Evolutionary conservation across 75 land plant species (phyloP), one percentile per base, ranked within the genome.

Genomic region (Sequoia sempervirens): DNA sequence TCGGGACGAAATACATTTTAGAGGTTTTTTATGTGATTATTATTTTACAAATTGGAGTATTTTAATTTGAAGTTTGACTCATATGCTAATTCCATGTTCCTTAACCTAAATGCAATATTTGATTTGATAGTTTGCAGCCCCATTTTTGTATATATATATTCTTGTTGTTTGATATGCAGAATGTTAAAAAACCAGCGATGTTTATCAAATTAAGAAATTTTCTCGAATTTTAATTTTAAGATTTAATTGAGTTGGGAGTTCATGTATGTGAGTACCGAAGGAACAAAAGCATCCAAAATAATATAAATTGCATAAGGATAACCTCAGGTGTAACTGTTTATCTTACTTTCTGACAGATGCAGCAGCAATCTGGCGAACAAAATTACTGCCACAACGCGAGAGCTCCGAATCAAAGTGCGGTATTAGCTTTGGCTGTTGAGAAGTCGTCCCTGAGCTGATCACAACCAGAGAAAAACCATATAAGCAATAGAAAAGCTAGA

Each of bases 381-480:
- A 34, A 34, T 17, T 20, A n/a, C 85, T 83, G 1, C 82, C 81
- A 18, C 82, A 34, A 61, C 40, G 80, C 28, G 82, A 66, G 9
- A 34, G 69, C 11, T 40, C 30, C 20, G 88, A 84, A 73, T 87
- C 85, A 75, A 87, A 87, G 53, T 79, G 81, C 32, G 92, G 92
- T 38, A 91, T 85, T 54, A 91, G 80, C 88, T 91, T 91, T 6
- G 84, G 84, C 85, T 87, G 84, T 81, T 85, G 83, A 12, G 87
- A 46, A 56, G 85, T 83, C 1, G 92, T 87, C 68, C 90, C 92
- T 6, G 91, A 91, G 83, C 89, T 87, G 91, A 15, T 15, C 79
- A 76, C 28, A 11, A 72, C 20, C 15, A 43, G 20, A 13, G 30
- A 56, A 32, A 54, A 79, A 5, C 64, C 45, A 34, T 53, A 12